Conservation (phyloP, 2,329 filamentous ascomycete genomes). For the Penicillium sp. region DNA sequence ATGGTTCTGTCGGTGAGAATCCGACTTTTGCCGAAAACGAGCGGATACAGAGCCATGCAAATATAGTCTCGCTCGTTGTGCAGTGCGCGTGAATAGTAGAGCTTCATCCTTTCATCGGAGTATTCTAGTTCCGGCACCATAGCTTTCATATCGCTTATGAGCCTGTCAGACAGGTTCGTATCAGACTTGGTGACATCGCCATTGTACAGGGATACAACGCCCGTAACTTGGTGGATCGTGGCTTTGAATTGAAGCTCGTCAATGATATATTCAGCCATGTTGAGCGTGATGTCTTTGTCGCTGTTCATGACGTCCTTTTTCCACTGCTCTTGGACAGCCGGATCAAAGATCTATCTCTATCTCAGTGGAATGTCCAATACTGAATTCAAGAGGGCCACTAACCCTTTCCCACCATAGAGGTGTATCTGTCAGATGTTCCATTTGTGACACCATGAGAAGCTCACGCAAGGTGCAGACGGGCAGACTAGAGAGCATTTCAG, state of each 20-base stretch:
- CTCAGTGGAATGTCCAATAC: not conserved
- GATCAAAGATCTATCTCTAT: slow-evolving; percentile 31
- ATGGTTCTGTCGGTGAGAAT: slow-evolving; percentile 29
- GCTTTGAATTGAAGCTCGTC: slow-evolving; percentile 53
- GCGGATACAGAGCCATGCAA: slow-evolving; percentile 61
- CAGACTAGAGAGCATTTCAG: slow-evolving; percentile 17
- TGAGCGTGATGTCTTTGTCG: slow-evolving; percentile 30
- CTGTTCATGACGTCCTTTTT: slow-evolving; percentile 24
- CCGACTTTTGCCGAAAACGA: slow-evolving; percentile 40
- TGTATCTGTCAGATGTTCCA: slow-evolving; percentile 43
- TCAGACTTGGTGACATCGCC: slow-evolving; percentile 55
- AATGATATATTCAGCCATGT: slow-evolving; percentile 42
- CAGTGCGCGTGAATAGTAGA: slow-evolving; percentile 59
- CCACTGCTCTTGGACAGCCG: slow-evolving; percentile 32
- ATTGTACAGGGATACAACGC: slow-evolving; percentile 48
- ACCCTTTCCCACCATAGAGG: slow-evolving; percentile 41
- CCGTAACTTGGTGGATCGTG: slow-evolving; percentile 39
- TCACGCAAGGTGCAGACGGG: slow-evolving; percentile 37
- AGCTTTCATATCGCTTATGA: slow-evolving; percentile 43
- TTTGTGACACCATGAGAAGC: slow-evolving; percentile 37
- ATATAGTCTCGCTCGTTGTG: slow-evolving; percentile 59
- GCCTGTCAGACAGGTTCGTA: slow-evolving; percentile 37
- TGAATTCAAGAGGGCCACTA: not conserved
- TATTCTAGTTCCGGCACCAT: slow-evolving; percentile 51
- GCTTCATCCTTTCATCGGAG: slow-evolving; percentile 48